phyloP scores from a whole-genome alignment of 352 stramenopile genomes.

The Phytophthora pistaciae region DNA sequence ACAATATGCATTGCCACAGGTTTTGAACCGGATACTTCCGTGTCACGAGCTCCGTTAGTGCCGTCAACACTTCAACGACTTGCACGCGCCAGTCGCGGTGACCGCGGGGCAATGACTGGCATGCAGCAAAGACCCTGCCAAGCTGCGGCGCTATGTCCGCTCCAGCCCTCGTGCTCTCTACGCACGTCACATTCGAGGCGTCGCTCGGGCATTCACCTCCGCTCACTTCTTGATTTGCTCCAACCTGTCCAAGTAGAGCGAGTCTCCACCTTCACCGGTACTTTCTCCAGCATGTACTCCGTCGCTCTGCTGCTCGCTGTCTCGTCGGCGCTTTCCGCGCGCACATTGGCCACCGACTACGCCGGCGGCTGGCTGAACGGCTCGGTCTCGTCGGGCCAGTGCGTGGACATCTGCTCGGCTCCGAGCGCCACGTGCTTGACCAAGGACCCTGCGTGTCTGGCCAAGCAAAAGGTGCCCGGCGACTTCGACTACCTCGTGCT shows the following conservation, averaged over 20 bases:
- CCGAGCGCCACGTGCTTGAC: slow-evolving; percentile 66
- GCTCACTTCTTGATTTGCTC: slow-evolving; percentile 32
- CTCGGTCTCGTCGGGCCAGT: slow-evolving; percentile 52
- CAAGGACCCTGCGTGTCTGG: slow-evolving; percentile 53
- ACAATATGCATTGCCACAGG: slow-evolving; percentile 1
- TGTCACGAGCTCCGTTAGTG: slow-evolving; percentile 22
- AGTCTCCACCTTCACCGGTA: slow-evolving; percentile 10
- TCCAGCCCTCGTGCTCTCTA: slow-evolving; percentile 26
- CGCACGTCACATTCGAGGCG: slow-evolving; percentile 24
- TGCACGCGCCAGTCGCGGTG: slow-evolving; percentile 21
- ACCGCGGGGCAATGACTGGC: slow-evolving; percentile 13
- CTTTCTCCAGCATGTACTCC: slow-evolving; percentile 27
- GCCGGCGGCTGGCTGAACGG: slow-evolving; percentile 58
- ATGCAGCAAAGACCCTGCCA: slow-evolving; percentile 18
- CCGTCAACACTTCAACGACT: slow-evolving; percentile 21
- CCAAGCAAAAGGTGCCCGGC: slow-evolving; percentile 69
- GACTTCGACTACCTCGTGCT: slow-evolving; percentile 85
- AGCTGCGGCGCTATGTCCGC: slow-evolving; percentile 5
- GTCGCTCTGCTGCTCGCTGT: slow-evolving; percentile 26
- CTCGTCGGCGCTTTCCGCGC: slow-evolving; percentile 17
- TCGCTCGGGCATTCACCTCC: slow-evolving; percentile 11
- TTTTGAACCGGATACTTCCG: slow-evolving; percentile 28
- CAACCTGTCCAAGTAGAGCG: slow-evolving; percentile 23
- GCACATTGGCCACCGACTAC: slow-evolving; percentile 57
- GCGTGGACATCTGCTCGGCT: slow-evolving; percentile 84